These are phyloP conservation scores for Amanita rimosa DNA, from an alignment of 768 basidiomycete genomes.

Conservation along the genomic window DNA sequence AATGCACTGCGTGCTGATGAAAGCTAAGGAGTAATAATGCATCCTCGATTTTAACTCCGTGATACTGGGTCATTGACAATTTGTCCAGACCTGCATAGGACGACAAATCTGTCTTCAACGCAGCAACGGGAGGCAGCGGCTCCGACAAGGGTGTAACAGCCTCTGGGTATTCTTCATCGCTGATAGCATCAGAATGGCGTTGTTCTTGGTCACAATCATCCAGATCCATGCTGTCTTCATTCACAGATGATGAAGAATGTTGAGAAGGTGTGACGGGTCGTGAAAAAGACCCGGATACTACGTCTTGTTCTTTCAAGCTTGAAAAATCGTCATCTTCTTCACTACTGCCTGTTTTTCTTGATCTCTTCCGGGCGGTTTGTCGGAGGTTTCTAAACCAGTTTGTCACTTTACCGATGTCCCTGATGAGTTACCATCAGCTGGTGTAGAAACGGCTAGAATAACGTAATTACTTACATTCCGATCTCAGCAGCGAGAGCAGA, in stretches of 20 bases:
- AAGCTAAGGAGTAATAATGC: constrained; percentile 66
- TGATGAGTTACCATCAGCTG: constrained; percentile 15
- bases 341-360: constrained; percentile 35
- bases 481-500: constrained; percentile 62
- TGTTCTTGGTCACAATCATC: constrained; percentile 34
- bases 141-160: constrained; percentile 64
- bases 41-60: constrained; percentile 61
- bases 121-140: constrained; percentile 18
- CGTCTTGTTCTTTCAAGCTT: constrained; percentile 20
- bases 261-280: constrained; percentile 42
- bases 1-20: constrained; percentile 54
- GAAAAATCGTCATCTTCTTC: constrained; percentile 37
- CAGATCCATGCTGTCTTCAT: constrained; percentile 37
- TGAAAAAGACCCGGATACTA: constrained; percentile 25
- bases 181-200: constrained; percentile 41
- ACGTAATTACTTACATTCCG: constrained; percentile 44
- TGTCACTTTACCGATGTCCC: constrained; percentile 77
- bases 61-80: constrained; percentile 26
- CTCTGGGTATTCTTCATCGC: constrained; percentile 66
- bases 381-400: constrained; percentile 85
- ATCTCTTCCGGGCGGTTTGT: constrained; percentile 68
- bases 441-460: constrained; percentile 7
- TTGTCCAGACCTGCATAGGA: constrained; percentile 34
- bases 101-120: constrained; percentile 8
- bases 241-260: constrained; percentile 36